Conservation (phyloP, 192 early-diverging fungal genomes). For the Coemansia reversa region DNA sequence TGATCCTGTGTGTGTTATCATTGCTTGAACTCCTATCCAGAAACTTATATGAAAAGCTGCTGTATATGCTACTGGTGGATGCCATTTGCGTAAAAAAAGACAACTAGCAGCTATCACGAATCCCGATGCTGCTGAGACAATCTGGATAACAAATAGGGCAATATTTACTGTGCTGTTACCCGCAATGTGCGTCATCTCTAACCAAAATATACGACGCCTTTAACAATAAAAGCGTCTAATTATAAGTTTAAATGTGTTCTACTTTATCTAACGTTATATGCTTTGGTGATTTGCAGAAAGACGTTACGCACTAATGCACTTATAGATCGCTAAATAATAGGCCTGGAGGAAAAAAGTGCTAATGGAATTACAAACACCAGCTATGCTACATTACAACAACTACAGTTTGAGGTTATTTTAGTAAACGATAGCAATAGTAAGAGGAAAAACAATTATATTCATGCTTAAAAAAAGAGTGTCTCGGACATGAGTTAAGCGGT, state of each 20-base stretch:
- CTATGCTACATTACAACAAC: constrained; percentile 14
- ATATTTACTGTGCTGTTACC: constrained; percentile 38
- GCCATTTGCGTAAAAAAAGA: constrained; percentile 46
- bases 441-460: constrained; percentile 1
- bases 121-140: constrained; percentile 42
- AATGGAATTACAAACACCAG: too few relatives aligned
- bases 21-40: constrained; percentile 51
- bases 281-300: too few relatives aligned
- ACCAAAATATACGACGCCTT: neutral
- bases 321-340: too few relatives aligned
- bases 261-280: too few relatives aligned
- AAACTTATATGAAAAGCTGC: constrained; percentile 51
- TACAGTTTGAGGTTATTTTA: neutral
- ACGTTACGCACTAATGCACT: too few relatives aligned
- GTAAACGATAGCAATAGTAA: neutral
- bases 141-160: constrained; percentile 44
- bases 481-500: neutral
- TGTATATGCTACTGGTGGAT: constrained; percentile 48
- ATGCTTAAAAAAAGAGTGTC: constrained; percentile 6
- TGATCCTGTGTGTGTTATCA: constrained; percentile 46
- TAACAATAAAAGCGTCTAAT: neutral
- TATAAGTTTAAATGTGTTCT: too few relatives aligned
- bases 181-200: constrained; percentile 29
- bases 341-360: too few relatives aligned
- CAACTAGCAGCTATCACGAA: constrained; percentile 45